phyloP scores from a whole-genome alignment of 805 yeast species.

The Cyberlindnera suaveolens region DNA sequence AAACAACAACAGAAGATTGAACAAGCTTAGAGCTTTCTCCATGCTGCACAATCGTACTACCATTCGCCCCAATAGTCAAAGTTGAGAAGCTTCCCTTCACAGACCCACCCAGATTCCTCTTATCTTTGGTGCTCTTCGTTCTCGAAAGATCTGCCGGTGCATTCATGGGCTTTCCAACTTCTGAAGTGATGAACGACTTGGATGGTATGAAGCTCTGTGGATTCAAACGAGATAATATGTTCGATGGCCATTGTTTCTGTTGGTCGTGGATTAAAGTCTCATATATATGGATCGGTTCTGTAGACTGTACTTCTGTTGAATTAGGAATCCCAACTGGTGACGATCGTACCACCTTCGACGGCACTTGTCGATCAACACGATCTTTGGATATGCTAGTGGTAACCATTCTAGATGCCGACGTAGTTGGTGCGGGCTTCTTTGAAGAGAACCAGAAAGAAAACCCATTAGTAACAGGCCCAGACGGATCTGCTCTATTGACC shows the following conservation, averaged over 20 bases:
- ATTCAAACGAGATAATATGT: constrained; percentile 6
- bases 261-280: neutral
- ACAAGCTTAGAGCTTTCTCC: constrained; percentile 21
- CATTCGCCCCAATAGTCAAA: constrained; percentile 23
- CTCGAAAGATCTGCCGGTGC: neutral
- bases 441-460: constrained; percentile 10
- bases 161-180: constrained; percentile 14
- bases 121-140: neutral
- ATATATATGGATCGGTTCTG: neutral
- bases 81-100: constrained; percentile 22
- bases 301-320: neutral
- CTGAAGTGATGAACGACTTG: constrained; percentile 15
- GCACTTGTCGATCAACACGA: no score
- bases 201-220: constrained; percentile 9
- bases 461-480: constrained; percentile 2
- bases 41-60: constrained; percentile 21
- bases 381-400: no score
- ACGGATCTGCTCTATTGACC: constrained; percentile 2
- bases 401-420: neutral
- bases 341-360: no score
- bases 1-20: constrained; percentile 17
- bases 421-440: constrained; percentile 1
- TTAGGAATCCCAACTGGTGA: no score
- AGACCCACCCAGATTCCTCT: neutral
- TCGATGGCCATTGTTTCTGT: constrained; percentile 13